Conservation (phyloP, 768 basidiomycete genomes). For the Trametes coccinea region DNA sequence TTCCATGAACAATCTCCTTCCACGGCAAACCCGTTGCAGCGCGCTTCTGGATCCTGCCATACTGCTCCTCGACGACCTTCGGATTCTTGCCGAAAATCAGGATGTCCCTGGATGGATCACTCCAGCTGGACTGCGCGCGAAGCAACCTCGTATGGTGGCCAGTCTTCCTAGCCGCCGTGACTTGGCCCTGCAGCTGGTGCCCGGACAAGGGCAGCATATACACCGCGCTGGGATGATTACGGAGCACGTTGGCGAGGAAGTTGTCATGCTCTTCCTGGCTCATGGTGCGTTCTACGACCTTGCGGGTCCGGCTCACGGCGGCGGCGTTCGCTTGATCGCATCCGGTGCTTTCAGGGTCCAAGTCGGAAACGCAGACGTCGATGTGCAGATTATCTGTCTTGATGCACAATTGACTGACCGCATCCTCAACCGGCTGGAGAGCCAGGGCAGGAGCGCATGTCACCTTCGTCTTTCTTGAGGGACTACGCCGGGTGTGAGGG, state of each 20-base stretch:
- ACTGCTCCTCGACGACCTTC: background rate
- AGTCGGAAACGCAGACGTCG: no score
- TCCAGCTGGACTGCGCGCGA: background rate
- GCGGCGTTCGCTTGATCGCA: no score
- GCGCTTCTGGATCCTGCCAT: background rate
- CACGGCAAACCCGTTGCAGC: background rate
- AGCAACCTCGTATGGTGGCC: no score
- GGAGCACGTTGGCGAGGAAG: background rate
- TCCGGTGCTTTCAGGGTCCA: no score
- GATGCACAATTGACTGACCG: no score
- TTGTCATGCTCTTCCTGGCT: background rate
- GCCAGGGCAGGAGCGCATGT: no score
- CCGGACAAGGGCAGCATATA: background rate
- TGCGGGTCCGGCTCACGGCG: background rate
- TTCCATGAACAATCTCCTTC: background rate
- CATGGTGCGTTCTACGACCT: background rate
- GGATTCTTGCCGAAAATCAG: background rate
- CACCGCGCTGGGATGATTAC: background rate
- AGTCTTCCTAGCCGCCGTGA: background rate
- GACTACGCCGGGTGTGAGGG: no score
- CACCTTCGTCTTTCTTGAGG: no score
- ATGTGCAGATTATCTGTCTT: no score
- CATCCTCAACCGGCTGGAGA: no score
- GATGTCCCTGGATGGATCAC: background rate
- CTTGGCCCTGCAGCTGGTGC: background rate